Base-by-base conservation (phyloP, 2,329 filamentous ascomycete species). In the Xylariaceae sp. region DNA sequence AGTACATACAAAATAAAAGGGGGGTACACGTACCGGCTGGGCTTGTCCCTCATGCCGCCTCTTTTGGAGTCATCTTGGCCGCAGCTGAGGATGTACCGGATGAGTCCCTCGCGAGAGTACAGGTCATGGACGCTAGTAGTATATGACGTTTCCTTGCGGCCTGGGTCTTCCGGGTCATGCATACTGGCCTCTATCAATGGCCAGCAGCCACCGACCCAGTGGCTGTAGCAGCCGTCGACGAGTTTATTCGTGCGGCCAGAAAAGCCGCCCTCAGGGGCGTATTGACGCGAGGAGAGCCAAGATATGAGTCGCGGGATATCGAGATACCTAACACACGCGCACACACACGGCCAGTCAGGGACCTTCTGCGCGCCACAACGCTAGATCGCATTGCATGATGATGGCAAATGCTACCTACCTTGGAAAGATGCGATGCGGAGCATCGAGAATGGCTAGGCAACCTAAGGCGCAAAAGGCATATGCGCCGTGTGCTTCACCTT, bases 191-290 rank as follows among this genome's bases (percentile, higher is more conserved):
- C 83, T 46, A 96, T 69, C 44, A 98, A 63, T 29, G 90, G 82
- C 86, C 89, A 98, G 64, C 89, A 96, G 35, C 83, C 84, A 35
- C 92, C 92, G 21, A 94, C 83, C 92, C 92, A 98, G 61, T 95
- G 90, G 56, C 86, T 94, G 65, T 98, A 98, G 64, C 92, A 98
- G 29, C 90, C 92, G 59, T 98, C 92, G 19, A 96, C 92, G 19
- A 98, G 72, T 64, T 98, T 98, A 69, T 96, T 96, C 18, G 90
- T 94, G 47, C 92, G 82, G 40, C 92, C 92, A 25, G 86, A 83
- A 54, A 94, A 89, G 22, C 92, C 92, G 44, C 89, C 89, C 58
- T 96, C 92, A 3, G 90, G 92, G 19, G 80, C 78, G 57, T 90
- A 84, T 59, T 98, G 92, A 39, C 88, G 80, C 28, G 85, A 79